Evolutionary conservation across 1,139 yeast species (phyloP).

Genomic region (Pichia sp.): DNA sequence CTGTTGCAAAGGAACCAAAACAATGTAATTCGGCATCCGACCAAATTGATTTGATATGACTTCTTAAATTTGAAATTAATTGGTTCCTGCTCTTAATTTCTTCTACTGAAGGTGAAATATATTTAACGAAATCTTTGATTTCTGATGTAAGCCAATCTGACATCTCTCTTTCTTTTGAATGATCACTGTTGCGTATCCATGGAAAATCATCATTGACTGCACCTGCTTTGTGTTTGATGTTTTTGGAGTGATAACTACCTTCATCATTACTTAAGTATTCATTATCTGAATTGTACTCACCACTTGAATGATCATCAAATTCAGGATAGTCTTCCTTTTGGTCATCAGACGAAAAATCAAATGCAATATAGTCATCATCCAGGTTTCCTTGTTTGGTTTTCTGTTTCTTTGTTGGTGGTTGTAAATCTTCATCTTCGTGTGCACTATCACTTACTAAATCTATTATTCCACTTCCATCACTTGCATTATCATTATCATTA

Average conservation of each 20-base stretch:
- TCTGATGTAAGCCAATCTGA: constrained; percentile 88
- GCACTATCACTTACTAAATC: neutral
- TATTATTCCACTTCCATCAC: constrained; percentile 2
- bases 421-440: neutral
- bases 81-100: constrained; percentile 68
- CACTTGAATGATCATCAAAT: constrained; percentile 22
- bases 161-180: constrained; percentile 64
- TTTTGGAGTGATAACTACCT: constrained; percentile 23
- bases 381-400: constrained; percentile 26
- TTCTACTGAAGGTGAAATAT: constrained; percentile 75
- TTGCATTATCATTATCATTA: neutral
- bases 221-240: constrained; percentile 23
- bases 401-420: constrained; percentile 10
- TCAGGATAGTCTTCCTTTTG: constrained; percentile 25
- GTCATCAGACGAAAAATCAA: constrained; percentile 44
- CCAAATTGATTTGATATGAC: constrained; percentile 60
- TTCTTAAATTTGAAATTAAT: constrained; percentile 56
- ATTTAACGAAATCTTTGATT: constrained; percentile 77
- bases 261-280: constrained; percentile 31
- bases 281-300: constrained; percentile 19
- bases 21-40: constrained; percentile 75
- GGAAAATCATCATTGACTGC: constrained; percentile 49
- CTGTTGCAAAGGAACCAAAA: constrained; percentile 95
- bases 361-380: constrained; percentile 55
- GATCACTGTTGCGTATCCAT: constrained; percentile 75